Base-by-base conservation (phyloP, 257 asterid genomes). In the Craterostigma plantagineum region DNA sequence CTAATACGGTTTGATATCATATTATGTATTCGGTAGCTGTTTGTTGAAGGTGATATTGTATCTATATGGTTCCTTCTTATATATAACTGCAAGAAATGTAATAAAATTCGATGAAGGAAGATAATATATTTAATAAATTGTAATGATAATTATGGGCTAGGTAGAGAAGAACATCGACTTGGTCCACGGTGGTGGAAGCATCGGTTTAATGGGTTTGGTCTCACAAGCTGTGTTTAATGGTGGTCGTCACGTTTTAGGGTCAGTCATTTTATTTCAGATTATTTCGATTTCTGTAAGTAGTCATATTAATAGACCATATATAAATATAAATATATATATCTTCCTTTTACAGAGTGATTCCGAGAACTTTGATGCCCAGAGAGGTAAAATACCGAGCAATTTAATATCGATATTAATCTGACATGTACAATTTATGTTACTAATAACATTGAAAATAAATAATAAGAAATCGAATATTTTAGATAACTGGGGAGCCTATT, bases 401-500 rank as follows among this genome's bases (percentile, higher is more conserved):
- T n/a, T 36, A 36, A 9, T n/a, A n/a, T n/a, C n/a, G n/a, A n/a
- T n/a, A n/a, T n/a, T n/a, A n/a, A n/a, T n/a, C n/a, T n/a, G n/a
- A n/a, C n/a, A n/a, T n/a, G n/a, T n/a, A n/a, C n/a, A n/a, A n/a
- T n/a, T n/a, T n/a, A n/a, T n/a, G n/a, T n/a, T n/a, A n/a, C n/a
- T n/a, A n/a, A n/a, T n/a, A n/a, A n/a, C n/a, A 6, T 23, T 23
- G 30, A 2, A 23, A 23, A 23, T 23, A 23, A 23, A 23, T 23
- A 23, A 23, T 23, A 23, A 23, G 2, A 23, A 23, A 2, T 6
- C 30, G 6, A 23, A 46, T 35, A n/a, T 40, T 12, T 50, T 67
- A 80, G 93, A 73, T 80, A 8, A 76, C 79, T 9, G 93, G 93
- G 35, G 93, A 70, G 44, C 63, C 73, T 2, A 64, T 80, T 8